Conservation (phyloP, 441 rosid species). For the Manihot esculenta region DNA sequence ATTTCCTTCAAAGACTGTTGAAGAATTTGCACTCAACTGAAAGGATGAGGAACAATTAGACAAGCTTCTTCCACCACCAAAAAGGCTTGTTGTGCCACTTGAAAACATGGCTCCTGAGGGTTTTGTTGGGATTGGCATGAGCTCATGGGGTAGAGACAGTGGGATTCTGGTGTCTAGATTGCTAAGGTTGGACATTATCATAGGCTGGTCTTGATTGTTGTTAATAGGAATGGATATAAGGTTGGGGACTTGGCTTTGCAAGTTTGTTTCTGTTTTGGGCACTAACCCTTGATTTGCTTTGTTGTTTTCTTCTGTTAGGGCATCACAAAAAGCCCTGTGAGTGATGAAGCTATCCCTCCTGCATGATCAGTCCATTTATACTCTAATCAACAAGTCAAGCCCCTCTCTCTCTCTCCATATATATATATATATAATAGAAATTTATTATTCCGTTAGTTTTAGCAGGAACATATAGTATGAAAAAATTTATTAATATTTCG, state of each 20-base stretch:
- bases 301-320: conserved; percentile 45
- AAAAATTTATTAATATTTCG: too few species aligned
- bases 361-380: conserved; percentile 16
- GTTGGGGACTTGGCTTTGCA: conserved; percentile 22
- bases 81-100: conserved; percentile 15
- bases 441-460: too few species aligned
- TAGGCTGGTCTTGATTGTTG: conserved; percentile 18
- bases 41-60: conserved; percentile 24
- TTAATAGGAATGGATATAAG: conserved; percentile 24
- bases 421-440: too few species aligned
- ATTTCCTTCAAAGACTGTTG: conserved; percentile 21
- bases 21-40: conserved; percentile 27
- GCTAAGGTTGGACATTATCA: conserved; percentile 11
- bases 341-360: conserved; percentile 60
- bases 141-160: conserved; percentile 15
- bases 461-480: too few species aligned
- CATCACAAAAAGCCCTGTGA: conserved; percentile 63
- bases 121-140: conserved; percentile 21
- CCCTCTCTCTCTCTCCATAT: too few species aligned
- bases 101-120: conserved; percentile 26
- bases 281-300: conserved; percentile 27
- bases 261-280: conserved; percentile 22
- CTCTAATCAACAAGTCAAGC: neutral
- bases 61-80: conserved; percentile 17
- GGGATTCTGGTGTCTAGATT: conserved; percentile 22